These are phyloP conservation scores for Brassica napus DNA, from an alignment of 345 rosid species.

Conservation along the genomic window DNA sequence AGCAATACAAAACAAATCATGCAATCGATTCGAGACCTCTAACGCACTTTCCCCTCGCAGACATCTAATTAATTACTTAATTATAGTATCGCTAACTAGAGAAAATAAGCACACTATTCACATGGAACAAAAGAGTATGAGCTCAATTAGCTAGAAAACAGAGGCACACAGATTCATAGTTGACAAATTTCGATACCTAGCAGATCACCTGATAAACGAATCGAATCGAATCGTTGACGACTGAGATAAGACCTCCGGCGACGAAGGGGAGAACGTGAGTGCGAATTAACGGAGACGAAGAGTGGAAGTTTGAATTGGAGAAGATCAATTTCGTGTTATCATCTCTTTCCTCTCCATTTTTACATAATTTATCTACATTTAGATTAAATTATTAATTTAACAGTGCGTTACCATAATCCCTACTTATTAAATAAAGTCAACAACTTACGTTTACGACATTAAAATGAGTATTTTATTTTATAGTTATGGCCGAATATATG, in stretches of 20 bases:
- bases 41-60: slow-evolving; percentile 4
- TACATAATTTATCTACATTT: slow-evolving; percentile 16
- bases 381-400: not conserved
- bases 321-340: slow-evolving; percentile 24
- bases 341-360: slow-evolving; percentile 7
- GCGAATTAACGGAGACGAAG: slow-evolving; percentile 28
- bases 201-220: slow-evolving; percentile 25
- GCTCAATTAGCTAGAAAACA: slow-evolving; percentile 6
- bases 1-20: not conserved
- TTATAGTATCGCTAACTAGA: not conserved
- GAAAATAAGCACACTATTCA: not conserved
- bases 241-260: slow-evolving; percentile 23
- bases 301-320: slow-evolving; percentile 9
- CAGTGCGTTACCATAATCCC: slow-evolving; percentile 15
- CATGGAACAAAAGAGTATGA: not conserved
- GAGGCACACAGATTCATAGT: slow-evolving; percentile 1
- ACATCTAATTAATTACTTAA: too few relatives aligned
- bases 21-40: not conserved
- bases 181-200: not conserved
- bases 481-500: too few relatives aligned
- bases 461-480: too few relatives aligned
- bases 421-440: not conserved
- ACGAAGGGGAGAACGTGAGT: slow-evolving; percentile 13
- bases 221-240: slow-evolving; percentile 17
- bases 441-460: not conserved